phyloP scores from a whole-genome alignment of 495 filamentous ascomycete species.

The Hamigera avellanea region DNA sequence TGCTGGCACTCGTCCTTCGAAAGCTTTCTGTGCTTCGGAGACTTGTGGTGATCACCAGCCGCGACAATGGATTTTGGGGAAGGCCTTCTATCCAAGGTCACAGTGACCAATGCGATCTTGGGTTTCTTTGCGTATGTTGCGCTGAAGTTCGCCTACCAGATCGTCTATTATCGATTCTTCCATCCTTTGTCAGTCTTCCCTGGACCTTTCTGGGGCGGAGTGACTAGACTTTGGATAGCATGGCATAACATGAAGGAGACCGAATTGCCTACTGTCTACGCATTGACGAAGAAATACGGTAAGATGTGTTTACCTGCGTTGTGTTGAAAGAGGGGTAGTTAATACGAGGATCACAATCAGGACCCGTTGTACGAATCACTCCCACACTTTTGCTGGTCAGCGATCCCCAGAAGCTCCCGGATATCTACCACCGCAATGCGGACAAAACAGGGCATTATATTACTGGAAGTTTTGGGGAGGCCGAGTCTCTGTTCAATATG shows the following conservation, averaged over 20 bases:
- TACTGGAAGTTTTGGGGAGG: conserved; percentile 36
- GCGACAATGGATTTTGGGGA: conserved; percentile 18
- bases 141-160: conserved; percentile 18
- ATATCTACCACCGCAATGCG: conserved; percentile 41
- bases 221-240: conserved; percentile 39
- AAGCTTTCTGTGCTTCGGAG: too few species aligned
- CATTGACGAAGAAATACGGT: conserved; percentile 40
- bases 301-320: not conserved
- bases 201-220: conserved; percentile 41
- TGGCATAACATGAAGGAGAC: conserved; percentile 34
- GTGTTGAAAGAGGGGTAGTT: too few species aligned
- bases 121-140: conserved; percentile 16
- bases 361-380: conserved; percentile 32
- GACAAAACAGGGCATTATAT: conserved; percentile 46
- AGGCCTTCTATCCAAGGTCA: conserved; percentile 18
- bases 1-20: too few species aligned
- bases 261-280: conserved; percentile 24
- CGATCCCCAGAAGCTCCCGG: conserved; percentile 35
- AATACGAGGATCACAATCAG: conserved; percentile 10
- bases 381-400: conserved; percentile 34
- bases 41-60: too few species aligned
- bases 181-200: conserved; percentile 39
- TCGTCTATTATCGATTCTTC: conserved; percentile 40
- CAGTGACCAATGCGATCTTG: conserved; percentile 16
- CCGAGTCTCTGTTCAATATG: conserved; percentile 37